Evolutionary conservation across 768 basidiomycete species (phyloP).

Genomic region (Clitopilus hobsonii): DNA sequence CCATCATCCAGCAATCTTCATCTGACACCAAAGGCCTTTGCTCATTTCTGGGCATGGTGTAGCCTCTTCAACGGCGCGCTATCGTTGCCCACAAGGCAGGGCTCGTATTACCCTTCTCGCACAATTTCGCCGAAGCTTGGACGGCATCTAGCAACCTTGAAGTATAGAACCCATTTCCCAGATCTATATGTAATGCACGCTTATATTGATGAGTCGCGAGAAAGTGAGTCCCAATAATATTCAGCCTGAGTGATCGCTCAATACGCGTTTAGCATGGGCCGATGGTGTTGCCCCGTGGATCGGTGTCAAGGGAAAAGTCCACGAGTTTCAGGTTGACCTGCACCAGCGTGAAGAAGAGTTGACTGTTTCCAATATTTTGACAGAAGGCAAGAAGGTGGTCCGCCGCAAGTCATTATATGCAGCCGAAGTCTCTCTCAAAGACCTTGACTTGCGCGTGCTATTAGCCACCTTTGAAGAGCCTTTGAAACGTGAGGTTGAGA

Average conservation of each 20-base stretch:
- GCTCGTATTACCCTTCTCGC: slow-evolving; percentile 70
- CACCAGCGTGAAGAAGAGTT: slow-evolving; percentile 89
- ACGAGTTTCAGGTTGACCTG: slow-evolving; percentile 82
- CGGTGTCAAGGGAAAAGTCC: slow-evolving; percentile 81
- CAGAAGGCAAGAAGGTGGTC: slow-evolving; percentile 53
- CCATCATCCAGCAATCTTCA: slow-evolving; percentile 66
- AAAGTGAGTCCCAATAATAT: slow-evolving; percentile 33
- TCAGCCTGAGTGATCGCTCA: background rate
- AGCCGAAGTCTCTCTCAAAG: slow-evolving; percentile 77
- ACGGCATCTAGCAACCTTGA: slow-evolving; percentile 84
- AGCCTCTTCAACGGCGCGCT: slow-evolving; percentile 73
- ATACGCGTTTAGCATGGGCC: slow-evolving; percentile 53
- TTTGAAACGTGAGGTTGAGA: slow-evolving; percentile 53
- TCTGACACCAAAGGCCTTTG: slow-evolving; percentile 77
- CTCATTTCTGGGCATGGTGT: slow-evolving; percentile 95
- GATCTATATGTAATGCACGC: slow-evolving; percentile 81
- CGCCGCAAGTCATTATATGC: slow-evolving; percentile 85
- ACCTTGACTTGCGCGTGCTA: slow-evolving; percentile 72
- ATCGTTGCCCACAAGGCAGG: slow-evolving; percentile 84
- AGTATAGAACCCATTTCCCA: slow-evolving; percentile 79
- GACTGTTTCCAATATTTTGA: slow-evolving; percentile 48
- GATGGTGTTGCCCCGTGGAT: slow-evolving; percentile 76
- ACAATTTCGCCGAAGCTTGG: slow-evolving; percentile 82
- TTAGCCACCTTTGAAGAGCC: slow-evolving; percentile 76
- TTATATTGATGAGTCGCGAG: slow-evolving; percentile 76